phyloP scores from a whole-genome alignment of 192 early-diverging fungal genomes.

The Mortierella hygrophila region DNA sequence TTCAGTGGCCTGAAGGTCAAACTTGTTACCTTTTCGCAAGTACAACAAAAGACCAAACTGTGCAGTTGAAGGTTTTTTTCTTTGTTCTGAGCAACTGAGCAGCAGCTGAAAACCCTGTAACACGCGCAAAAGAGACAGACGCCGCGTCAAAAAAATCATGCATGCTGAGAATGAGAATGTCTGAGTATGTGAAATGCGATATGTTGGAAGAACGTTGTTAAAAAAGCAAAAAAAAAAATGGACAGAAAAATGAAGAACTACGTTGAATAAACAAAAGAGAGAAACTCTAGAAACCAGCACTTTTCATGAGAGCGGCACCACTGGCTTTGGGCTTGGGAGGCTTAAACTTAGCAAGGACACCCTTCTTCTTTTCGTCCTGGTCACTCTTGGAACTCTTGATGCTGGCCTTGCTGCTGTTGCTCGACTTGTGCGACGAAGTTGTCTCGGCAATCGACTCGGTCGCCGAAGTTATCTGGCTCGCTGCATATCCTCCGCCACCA shows the following conservation, averaged over 20 bases:
- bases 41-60: not conserved
- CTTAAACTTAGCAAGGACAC: slow-evolving; percentile 42
- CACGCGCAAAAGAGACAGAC: not conserved
- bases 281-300: slow-evolving; percentile 41
- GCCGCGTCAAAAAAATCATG: not conserved
- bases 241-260: not conserved
- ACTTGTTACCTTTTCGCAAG: not conserved
- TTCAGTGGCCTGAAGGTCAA: not conserved
- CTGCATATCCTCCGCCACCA: slow-evolving; percentile 11
- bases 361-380: slow-evolving; percentile 40
- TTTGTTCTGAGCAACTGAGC: not conserved
- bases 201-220: not conserved
- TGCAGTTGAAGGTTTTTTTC: not conserved
- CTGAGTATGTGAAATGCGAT: not conserved
- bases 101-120: not conserved
- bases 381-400: slow-evolving; percentile 37
- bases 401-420: slow-evolving; percentile 41
- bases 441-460: slow-evolving; percentile 14
- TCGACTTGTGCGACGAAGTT: slow-evolving; percentile 19
- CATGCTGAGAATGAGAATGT: not conserved
- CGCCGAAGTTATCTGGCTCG: slow-evolving; percentile 14
- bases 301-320: slow-evolving; percentile 44
- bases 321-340: slow-evolving; percentile 47
- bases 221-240: not conserved
- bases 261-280: not conserved